Evolutionary conservation across 257 asterid genomes (phyloP).

Genomic region (Verbena officinalis): DNA sequence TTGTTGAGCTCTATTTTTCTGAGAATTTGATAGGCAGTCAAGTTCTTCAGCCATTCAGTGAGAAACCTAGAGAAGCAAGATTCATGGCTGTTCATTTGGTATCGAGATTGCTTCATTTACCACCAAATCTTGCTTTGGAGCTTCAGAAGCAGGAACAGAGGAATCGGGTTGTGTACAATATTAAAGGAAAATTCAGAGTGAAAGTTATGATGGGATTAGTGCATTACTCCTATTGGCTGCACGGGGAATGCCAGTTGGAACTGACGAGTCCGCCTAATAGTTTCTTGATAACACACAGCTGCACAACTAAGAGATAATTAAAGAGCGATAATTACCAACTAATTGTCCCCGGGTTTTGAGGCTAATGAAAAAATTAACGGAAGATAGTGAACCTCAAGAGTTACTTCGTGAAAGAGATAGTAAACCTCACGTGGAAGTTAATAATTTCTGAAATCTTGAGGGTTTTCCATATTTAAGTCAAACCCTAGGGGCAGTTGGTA

Average conservation of each 20-base stretch:
- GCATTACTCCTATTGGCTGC: conserved; percentile 76
- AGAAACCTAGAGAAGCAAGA: conserved; percentile 44
- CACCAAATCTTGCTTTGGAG: conserved; percentile 59
- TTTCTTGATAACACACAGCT: conserved; percentile 51
- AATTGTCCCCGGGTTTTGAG: no score
- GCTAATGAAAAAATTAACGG: no score
- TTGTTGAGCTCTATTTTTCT: conserved; percentile 60
- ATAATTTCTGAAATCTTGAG: no score
- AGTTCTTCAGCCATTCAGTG: conserved; percentile 58
- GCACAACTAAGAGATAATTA: conserved; percentile 81
- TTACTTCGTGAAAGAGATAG: no score
- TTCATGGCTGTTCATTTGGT: conserved; percentile 58
- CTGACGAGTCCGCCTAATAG: conserved; percentile 87
- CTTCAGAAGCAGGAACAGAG: conserved; percentile 65
- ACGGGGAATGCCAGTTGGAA: conserved; percentile 68
- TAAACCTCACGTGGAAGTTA: no score
- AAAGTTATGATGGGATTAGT: conserved; percentile 52
- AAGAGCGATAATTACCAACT: no score
- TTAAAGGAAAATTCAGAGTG: conserved; percentile 71
- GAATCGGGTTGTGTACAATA: conserved; percentile 56
- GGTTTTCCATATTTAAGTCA: no score
- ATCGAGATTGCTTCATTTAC: conserved; percentile 61
- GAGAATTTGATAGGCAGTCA: conserved; percentile 56
- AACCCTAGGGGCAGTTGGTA: no score
- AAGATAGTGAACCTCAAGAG: no score